Evolutionary conservation across 1,139 yeast species (phyloP), one percentile per base, ranked within the genome.

Genomic region (Protomyces inouyei): DNA sequence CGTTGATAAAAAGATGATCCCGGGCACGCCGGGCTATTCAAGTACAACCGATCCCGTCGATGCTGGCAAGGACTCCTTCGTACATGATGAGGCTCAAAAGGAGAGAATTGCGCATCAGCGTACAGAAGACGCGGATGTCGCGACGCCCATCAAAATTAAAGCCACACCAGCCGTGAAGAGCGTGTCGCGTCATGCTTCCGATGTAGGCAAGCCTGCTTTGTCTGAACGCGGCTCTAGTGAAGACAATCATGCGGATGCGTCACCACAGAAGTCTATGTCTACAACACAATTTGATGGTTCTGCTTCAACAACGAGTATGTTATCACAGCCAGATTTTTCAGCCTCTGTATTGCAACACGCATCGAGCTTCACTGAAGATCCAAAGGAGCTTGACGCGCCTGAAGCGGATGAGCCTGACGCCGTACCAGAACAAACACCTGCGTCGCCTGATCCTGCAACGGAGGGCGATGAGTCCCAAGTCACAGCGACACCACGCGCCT

Each of bases 291-390:
- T 57, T n/a, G 56, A 57, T 16, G 57, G 63, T 3, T 23, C 52
- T 8, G 53, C 57, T 16, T 59, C 63, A 10, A 14, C 52, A 8
- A 57, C 57, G 28, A 59, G 63, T 32, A 32, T 59, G 10, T 21
- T 59, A 2, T 59, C 63, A 4, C 57, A 59, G 45, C 63, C 63
- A 12, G 63, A 59, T 23, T 59, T 59, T 28, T 52, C 63, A 10
- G 63, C 63, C 6, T 59, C 63, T 3, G 63, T 59, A 8, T 16
- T 28, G 25, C 57, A 45, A 10, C 52, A 14, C 21, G 63, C 52
- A 8, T 14, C 38, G 3, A 35, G 54, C 18, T 10, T 18, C 4
- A 43, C 54, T 3, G 54, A 51, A 6, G 32, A 21, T 12, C 6
- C 6, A 46, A 14, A 46, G 14, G 52, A 46, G 52, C 14, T 46